A percentile compares a stretch with the other conserved stretches of the same genome.
Conservation (phyloP, 768 basidiomycete genomes). For the Trametes sanguinea region DNA sequence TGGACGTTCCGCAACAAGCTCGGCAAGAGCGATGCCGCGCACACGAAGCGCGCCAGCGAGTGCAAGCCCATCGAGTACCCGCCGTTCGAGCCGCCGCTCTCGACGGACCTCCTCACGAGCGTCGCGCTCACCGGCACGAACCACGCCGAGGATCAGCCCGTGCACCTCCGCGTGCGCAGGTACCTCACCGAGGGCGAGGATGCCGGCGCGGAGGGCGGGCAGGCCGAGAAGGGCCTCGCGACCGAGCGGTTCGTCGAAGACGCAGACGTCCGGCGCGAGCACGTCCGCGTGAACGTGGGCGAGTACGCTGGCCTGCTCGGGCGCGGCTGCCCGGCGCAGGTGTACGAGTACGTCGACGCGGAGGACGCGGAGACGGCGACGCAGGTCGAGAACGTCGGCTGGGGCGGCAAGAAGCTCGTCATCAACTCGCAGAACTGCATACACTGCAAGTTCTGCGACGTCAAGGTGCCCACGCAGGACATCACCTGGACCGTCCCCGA, state of each 20-base stretch:
- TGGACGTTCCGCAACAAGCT: slow-evolving; percentile 85
- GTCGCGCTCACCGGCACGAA: slow-evolving; percentile 91
- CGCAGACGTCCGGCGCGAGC: slow-evolving; percentile 49
- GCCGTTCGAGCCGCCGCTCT: slow-evolving; percentile 81
- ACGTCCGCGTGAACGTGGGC: slow-evolving; percentile 73
- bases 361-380: slow-evolving; percentile 39
- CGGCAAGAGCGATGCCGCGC: slow-evolving; percentile 58
- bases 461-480: slow-evolving; percentile 96
- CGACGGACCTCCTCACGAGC: slow-evolving; percentile 91
- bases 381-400: slow-evolving; percentile 48
- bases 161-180: slow-evolving; percentile 75
- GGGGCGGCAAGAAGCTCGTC: slow-evolving; percentile 84
- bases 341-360: slow-evolving; percentile 93
- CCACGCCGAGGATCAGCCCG: slow-evolving; percentile 94
- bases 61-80: slow-evolving; percentile 85
- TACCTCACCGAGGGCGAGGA: slow-evolving; percentile 33
- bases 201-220: slow-evolving; percentile 30
- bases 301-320: slow-evolving; percentile 89
- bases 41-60: slow-evolving; percentile 66
- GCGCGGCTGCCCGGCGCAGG: slow-evolving; percentile 89
- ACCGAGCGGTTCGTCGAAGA: slow-evolving; percentile 42
- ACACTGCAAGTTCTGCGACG: slow-evolving; percentile 93
- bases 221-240: slow-evolving; percentile 23
- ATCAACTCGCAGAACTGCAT: slow-evolving; percentile 96
- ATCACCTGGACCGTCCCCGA: slow-evolving; percentile 98